phyloP scores from a whole-genome alignment of 2,329 filamentous ascomycete species.

The Ceratocystis albifundus region DNA sequence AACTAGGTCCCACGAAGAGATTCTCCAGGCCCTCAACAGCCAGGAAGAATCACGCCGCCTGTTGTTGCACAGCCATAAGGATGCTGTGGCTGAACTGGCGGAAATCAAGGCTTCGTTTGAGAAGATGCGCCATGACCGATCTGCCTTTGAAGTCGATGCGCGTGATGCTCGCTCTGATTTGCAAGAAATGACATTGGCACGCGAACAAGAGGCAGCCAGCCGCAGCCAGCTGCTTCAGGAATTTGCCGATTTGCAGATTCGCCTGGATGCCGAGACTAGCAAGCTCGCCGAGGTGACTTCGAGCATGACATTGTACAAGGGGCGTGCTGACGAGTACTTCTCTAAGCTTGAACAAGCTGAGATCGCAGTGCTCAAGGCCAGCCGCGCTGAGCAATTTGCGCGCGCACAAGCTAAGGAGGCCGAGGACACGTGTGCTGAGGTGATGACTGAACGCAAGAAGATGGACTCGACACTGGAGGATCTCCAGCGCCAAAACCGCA shows the following conservation, averaged over 20 bases:
- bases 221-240: constrained; percentile 82
- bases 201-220: constrained; percentile 79
- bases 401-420: constrained; percentile 80
- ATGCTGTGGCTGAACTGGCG: constrained; percentile 70
- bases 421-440: constrained; percentile 77
- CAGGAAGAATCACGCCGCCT: constrained; percentile 81
- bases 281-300: constrained; percentile 73
- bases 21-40: constrained; percentile 82
- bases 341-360: constrained; percentile 94
- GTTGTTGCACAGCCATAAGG: constrained; percentile 73
- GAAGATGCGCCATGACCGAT: constrained; percentile 69
- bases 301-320: constrained; percentile 81
- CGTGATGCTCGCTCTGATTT: constrained; percentile 75
- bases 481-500: constrained; percentile 76
- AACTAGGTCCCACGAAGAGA: constrained; percentile 84
- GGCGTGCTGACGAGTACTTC: constrained; percentile 89
- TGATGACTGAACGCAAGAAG: constrained; percentile 85
- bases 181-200: constrained; percentile 62
- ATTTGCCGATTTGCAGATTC: constrained; percentile 85
- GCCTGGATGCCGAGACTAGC: constrained; percentile 77
- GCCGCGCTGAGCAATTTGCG: constrained; percentile 84
- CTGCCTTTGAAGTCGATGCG: constrained; percentile 71
- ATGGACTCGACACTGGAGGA: constrained; percentile 83
- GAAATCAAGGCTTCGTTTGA: constrained; percentile 83
- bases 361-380: constrained; percentile 85